Evolutionary conservation across 768 basidiomycete species (phyloP).

Genomic region (Podaxis carcinomalis): DNA sequence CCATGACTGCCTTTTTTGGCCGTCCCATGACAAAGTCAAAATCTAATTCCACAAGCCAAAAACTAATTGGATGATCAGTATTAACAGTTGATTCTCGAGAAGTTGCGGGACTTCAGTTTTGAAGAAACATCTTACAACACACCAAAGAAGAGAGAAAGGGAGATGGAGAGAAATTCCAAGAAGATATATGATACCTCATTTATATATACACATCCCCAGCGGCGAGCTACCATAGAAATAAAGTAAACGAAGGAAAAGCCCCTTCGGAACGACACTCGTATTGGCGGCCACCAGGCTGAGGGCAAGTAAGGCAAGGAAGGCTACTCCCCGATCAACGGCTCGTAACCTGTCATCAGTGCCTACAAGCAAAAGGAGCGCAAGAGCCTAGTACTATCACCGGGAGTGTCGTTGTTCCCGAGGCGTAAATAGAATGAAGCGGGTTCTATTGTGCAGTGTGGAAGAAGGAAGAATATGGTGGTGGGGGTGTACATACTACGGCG

Average conservation of each 20-base stretch:
- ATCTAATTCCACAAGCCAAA: not conserved
- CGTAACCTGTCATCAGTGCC: not conserved
- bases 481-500: not conserved
- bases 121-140: too few species aligned
- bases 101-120: not conserved
- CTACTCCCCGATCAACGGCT: slow-evolving; percentile 7
- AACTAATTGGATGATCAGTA: not conserved
- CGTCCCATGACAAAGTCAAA: too few species aligned
- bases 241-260: not conserved
- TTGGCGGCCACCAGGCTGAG: not conserved
- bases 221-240: not conserved
- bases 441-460: not conserved
- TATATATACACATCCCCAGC: not conserved
- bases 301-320: not conserved
- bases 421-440: not conserved
- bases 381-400: too few species aligned
- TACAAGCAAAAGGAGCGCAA: too few species aligned
- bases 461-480: not conserved
- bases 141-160: too few species aligned
- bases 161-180: not conserved
- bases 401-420: not conserved
- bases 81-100: not conserved
- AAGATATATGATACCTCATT: not conserved
- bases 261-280: not conserved
- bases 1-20: not conserved